A percentile compares a stretch with the other conserved stretches of the same genome.
Conservation (phyloP, 2,329 filamentous ascomycete genomes). For the Neofusicoccum umdonicola region DNA sequence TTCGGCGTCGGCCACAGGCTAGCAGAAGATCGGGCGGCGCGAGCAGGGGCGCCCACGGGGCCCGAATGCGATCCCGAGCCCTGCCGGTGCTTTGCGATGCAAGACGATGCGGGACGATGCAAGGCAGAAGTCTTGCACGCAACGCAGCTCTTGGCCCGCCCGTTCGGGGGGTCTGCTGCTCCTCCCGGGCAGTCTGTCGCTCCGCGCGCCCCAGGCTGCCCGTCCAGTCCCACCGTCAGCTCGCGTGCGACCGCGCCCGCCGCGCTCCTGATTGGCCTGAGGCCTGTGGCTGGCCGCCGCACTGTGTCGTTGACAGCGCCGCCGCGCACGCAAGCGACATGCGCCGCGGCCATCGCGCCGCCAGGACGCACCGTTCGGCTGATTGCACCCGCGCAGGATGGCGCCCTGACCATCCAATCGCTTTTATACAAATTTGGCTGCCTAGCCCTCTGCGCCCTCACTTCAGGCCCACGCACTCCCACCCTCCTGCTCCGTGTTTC, state of each 20-base stretch:
- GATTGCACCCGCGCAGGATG: background rate
- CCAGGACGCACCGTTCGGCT: background rate
- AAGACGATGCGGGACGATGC: background rate
- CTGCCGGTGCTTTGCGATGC: no score
- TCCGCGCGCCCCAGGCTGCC: background rate
- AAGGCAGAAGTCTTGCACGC: background rate
- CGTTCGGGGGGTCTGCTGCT: background rate
- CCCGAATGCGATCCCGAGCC: constrained; percentile 2
- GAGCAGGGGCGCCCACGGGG: background rate
- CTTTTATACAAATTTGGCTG: background rate
- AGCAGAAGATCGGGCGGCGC: background rate
- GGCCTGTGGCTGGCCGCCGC: background rate
- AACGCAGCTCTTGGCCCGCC: background rate
- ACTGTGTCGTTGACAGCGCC: background rate
- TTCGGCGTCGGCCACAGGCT: background rate
- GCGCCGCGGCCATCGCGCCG: background rate
- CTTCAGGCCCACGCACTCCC: background rate
- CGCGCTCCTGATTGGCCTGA: background rate
- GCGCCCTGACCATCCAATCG: background rate
- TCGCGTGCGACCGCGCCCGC: background rate
- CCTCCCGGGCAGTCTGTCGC: background rate
- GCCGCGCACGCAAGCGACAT: background rate
- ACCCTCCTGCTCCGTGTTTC: background rate
- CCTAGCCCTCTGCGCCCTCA: background rate
- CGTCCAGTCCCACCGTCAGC: background rate